Conservation (phyloP, 169 alveolate species). For the Cryptosporidium viatorum region DNA sequence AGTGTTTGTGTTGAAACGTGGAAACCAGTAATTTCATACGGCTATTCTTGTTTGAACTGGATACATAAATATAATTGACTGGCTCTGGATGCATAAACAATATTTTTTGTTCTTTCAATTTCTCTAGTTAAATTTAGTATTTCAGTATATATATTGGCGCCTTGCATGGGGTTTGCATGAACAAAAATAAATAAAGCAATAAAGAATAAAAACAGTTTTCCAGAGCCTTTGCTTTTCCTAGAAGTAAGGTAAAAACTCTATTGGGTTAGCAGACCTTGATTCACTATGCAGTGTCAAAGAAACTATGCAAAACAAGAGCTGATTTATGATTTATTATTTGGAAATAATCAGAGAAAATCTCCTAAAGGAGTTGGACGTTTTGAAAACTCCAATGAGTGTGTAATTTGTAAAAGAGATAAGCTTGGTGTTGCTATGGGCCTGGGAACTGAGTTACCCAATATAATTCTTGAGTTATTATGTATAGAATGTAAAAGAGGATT, state of each 20-base stretch:
- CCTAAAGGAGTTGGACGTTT: conserved; percentile 7
- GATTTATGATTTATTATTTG: conserved; percentile 52
- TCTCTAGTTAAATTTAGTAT: neutral
- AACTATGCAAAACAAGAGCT: conserved; percentile 67
- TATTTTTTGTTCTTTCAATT: neutral
- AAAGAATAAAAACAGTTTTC: neutral
- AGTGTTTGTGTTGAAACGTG: neutral
- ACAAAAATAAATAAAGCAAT: neutral
- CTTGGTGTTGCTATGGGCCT: neutral
- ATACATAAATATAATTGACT: too few species aligned
- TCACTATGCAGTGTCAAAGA: conserved; percentile 1
- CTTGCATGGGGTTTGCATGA: conserved; percentile 25
- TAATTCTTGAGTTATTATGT: neutral
- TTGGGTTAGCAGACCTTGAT: neutral
- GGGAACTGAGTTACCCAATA: neutral
- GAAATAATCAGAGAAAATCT: conserved; percentile 9
- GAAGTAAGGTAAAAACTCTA: neutral
- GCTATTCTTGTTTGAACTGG: neutral
- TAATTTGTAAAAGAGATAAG: conserved; percentile 29
- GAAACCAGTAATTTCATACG: neutral
- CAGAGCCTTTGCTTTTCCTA: neutral
- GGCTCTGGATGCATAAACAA: neutral
- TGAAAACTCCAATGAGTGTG: conserved; percentile 1
- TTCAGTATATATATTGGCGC: neutral
- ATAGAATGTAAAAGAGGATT: conserved; percentile 50